Base-by-base conservation (phyloP, 805 yeast species). In the Hagleromyces aurorensis region DNA sequence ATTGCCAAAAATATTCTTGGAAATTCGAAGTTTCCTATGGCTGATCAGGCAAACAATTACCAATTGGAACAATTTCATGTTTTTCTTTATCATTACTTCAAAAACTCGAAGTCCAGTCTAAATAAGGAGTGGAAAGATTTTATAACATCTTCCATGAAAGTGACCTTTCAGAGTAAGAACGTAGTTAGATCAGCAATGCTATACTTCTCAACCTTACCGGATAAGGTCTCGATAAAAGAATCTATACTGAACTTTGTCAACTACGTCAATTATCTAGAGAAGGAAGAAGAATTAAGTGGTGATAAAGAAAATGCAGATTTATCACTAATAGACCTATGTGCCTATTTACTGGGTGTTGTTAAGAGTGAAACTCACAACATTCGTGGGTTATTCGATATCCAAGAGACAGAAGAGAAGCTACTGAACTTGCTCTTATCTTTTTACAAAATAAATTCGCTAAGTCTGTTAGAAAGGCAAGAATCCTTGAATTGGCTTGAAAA, bases 121-220 rank as follows among this genome's bases (percentile, higher is more conserved):
- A 40, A 38, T 7, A 13, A 48, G 2, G 38, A 51, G 3, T 44
- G 58, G 46, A 36, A 40, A 7, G 35, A 27, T 5, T 51, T 50
- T 39, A 50, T 57, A 11, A 50, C 53, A 7, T 30, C 39, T 4
- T 62, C 68, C 1, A 52, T 68, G 29, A 45, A 54, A 10, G 62
- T 57, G 27, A 67, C 75, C 0, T 71, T 69, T 34, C 76, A 70
- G 41, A 67, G 63, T 21, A 52, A 48, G 13, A 36, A 33, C 5
- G 55, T 61, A 23, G 48, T 53, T 23, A 57, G 44, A 37, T 47
- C 52, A 35, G 65, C 62, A 34, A 61, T 55, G 43, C 50, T 33
- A 40, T 57, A 57, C 37, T 58, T 51, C n/a, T 31, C 36, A 2
- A 13, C 19, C 0, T 41, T 46, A 1, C 57, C 56, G 25, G n/a